Base-by-base conservation (phyloP, 225 moss, liverwort and hornwort genomes). In the Climacium dendroides region DNA sequence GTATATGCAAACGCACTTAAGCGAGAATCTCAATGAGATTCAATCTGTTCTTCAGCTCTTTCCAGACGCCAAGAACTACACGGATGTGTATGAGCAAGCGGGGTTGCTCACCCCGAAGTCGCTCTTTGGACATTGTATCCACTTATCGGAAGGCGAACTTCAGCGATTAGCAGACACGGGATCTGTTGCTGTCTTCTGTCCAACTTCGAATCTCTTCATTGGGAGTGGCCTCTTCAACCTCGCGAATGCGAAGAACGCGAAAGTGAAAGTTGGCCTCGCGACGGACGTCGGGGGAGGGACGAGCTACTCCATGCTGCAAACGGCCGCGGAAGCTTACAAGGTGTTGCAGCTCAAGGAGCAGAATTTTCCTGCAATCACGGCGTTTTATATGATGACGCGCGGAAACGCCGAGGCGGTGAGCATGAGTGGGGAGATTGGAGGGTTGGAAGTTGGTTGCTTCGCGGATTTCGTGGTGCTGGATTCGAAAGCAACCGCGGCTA, bases 261-360 rank as follows among this genome's bases (percentile, higher is more conserved):
- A 74, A 35, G 91, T 93, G 20, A 89, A 89, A 45, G 60, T 91
- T 14, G 88, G 84, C 11, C 81, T 93, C 1, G 93, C 54, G n/a
- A 93, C 93, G 22, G 93, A 93, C 39, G 93, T 93, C 48, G 93
- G 93, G 32, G 93, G 91, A 41, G 93, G 93, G 9, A 91, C 93
- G n/a, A 93, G 93, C 81, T 93, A 93, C 77, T 93, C 91, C 67
- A 90, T 93, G 93, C 25, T 93, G 86, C 91, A 81, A 53, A 93
- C 93, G 15, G 93, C 93, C 37, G 62, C 84, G 81, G 93, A 93
- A 59, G 93, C 91, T 18, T 93, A 93, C 88, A 93, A 93, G 60
- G 93, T 93, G 84, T n/a, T 88, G 77, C 93, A 93, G 84, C 81
- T 93, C 8, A 84, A 90, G 81, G 82, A 73, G 41, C 93, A 93